Conservation (phyloP, 148 eudicot species). For the Chenopodium quinoa region DNA sequence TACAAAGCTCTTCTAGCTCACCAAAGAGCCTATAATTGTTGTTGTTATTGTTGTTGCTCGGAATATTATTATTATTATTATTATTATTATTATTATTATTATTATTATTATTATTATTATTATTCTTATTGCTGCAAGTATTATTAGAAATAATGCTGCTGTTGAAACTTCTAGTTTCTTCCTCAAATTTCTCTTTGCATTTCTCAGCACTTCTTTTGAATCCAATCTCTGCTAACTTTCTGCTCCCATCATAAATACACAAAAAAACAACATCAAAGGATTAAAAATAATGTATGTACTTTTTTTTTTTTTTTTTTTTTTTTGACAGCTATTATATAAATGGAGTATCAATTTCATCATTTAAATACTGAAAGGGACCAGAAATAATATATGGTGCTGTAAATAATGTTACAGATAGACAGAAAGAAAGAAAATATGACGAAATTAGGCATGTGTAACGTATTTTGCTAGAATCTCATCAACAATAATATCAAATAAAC, state of each 20-base stretch:
- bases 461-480: not conserved
- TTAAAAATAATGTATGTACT: no score
- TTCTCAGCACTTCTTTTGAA: conserved; percentile 67
- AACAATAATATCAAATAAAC: no score
- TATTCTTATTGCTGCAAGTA: conserved; percentile 15
- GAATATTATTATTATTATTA: not conserved
- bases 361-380: conserved; percentile 7
- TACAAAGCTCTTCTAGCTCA: conserved; percentile 70
- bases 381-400: not conserved
- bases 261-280: conserved; percentile 19
- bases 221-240: conserved; percentile 79
- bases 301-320: no score
- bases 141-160: conserved; percentile 22
- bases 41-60: conserved; percentile 25
- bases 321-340: not conserved
- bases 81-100: conserved; percentile 9
- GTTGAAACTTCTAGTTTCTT: conserved; percentile 60
- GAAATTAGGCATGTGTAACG: not conserved
- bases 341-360: conserved; percentile 6
- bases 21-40: conserved; percentile 58
- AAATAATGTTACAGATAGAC: not conserved
- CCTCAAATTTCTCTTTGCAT: conserved; percentile 84
- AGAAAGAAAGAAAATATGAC: not conserved
- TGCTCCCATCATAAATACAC: conserved; percentile 44
- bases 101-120: not conserved